phyloP scores from a whole-genome alignment of 257 asterid genomes.

The Plantago ovata region DNA sequence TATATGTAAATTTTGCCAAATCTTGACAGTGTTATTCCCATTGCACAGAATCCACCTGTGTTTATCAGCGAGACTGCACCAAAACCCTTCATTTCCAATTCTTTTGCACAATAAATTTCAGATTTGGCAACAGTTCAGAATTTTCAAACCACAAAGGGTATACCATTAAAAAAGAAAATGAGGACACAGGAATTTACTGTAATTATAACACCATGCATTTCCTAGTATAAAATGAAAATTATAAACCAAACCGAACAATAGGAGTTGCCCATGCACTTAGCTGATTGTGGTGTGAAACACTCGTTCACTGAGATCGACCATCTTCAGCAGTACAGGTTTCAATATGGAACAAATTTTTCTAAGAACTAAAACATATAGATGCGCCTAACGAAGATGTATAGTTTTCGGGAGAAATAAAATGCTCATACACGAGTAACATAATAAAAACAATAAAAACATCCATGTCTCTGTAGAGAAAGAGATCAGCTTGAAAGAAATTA shows the following conservation, averaged over 20 bases:
- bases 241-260: conserved; percentile 11
- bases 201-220: background rate
- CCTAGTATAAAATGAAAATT: background rate
- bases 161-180: no score
- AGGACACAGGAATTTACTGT: background rate
- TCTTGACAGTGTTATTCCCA: background rate
- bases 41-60: background rate
- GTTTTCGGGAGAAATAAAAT: conserved; percentile 1
- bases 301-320: conserved; percentile 9
- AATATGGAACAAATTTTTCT: background rate
- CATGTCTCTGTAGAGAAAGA: no score
- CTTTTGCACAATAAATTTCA: background rate
- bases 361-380: conserved; percentile 1
- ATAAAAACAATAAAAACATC: no score
- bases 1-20: background rate
- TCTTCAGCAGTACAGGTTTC: conserved; percentile 9
- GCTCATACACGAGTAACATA: background rate
- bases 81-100: background rate
- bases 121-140: background rate
- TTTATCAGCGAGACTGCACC: background rate
- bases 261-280: conserved; percentile 10
- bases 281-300: conserved; percentile 17
- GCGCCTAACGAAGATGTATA: background rate
- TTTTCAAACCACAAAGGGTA: no score
- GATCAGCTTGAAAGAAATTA: background rate